phyloP scores from a whole-genome alignment of 2,329 filamentous ascomycete species.

The Pyricularia grisea region DNA sequence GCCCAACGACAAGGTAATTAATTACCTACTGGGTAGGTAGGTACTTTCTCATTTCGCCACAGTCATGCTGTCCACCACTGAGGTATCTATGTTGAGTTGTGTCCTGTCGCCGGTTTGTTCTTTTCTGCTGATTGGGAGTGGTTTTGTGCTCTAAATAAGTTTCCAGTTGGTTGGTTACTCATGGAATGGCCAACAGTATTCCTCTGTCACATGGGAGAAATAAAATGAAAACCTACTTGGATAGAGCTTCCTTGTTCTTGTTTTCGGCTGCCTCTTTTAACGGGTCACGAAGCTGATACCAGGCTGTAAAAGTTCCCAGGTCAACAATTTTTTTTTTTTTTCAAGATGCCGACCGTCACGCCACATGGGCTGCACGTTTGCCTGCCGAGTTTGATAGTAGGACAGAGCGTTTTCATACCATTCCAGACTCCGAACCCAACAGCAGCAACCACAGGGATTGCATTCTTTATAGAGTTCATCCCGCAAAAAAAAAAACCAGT shows the following conservation, averaged over 20 bases:
- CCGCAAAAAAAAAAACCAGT: background rate
- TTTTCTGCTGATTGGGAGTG: background rate
- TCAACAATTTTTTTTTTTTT: background rate
- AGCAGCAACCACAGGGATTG: background rate
- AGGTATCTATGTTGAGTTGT: background rate
- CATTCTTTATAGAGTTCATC: background rate
- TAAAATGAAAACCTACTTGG: background rate
- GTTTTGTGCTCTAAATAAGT: background rate
- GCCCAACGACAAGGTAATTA: background rate
- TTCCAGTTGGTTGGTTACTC: background rate
- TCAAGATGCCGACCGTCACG: background rate
- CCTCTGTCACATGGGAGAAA: background rate
- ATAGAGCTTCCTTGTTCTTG: background rate
- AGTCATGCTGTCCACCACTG: background rate
- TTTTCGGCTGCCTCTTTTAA: background rate
- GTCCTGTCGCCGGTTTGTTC: background rate
- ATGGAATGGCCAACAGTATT: background rate
- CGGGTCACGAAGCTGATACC: background rate
- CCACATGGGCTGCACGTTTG: background rate
- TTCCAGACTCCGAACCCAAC: background rate
- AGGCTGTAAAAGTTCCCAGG: background rate
- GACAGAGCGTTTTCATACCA: background rate
- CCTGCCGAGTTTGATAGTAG: background rate
- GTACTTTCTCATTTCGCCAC: background rate
- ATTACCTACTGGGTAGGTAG: no score